Percentiles rank a stretch among this genome's conserved stretches.
Evolutionary conservation across 148 eudicot species (phyloP).

Genomic region (Spergularia marina): DNA sequence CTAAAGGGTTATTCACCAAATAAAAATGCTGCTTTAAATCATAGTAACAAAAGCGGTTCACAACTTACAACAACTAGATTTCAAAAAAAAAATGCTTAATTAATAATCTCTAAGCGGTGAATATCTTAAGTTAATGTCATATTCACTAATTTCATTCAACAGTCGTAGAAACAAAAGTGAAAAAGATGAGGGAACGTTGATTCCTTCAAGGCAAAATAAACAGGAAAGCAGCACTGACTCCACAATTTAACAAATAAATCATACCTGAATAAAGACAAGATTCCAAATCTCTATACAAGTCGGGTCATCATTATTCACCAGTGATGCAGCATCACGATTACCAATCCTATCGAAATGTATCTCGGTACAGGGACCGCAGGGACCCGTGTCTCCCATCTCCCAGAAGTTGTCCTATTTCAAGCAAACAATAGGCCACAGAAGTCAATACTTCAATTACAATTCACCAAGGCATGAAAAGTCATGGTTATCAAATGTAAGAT

Average conservation of each 20-base stretch:
- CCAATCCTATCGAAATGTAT: slow-evolving; percentile 95
- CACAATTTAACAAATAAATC: slow-evolving; percentile 4
- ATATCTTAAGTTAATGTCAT: too few species aligned
- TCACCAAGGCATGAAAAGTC: background rate
- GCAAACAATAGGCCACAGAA: slow-evolving; percentile 1
- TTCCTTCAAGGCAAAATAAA: background rate
- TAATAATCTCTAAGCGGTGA: too few species aligned
- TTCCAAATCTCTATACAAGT: slow-evolving; percentile 98
- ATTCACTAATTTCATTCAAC: too few species aligned
- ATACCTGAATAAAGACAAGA: slow-evolving; percentile 95
- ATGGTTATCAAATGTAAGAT: background rate
- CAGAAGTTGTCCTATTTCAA: slow-evolving; percentile 83
- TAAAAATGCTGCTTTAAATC: too few species aligned
- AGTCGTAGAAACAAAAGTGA: too few species aligned
- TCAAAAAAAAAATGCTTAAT: too few species aligned
- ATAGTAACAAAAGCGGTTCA: too few species aligned
- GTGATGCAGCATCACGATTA: slow-evolving; percentile 79
- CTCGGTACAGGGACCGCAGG: slow-evolving; percentile 99
- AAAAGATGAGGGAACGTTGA: too few species aligned
- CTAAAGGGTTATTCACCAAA: too few species aligned
- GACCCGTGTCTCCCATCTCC: slow-evolving; percentile 99
- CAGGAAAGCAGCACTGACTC: background rate
- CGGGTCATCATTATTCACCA: slow-evolving; percentile 95
- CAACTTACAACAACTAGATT: too few species aligned
- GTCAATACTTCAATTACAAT: background rate